phyloP scores from a whole-genome alignment of 257 asterid genomes.

The Capsicum baccatum region DNA sequence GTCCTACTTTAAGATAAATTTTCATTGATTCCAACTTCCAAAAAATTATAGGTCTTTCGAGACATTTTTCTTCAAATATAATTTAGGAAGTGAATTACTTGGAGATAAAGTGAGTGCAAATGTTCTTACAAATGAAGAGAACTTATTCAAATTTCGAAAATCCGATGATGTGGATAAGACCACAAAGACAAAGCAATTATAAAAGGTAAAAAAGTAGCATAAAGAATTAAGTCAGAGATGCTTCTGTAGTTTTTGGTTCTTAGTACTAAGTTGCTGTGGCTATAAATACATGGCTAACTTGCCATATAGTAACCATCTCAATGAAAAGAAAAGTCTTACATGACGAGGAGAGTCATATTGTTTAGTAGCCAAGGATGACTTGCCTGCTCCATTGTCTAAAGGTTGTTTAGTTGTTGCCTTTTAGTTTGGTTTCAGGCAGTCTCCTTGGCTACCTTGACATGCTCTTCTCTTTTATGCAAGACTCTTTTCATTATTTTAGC shows the following conservation, averaged over 20 bases:
- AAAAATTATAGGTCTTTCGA: not conserved
- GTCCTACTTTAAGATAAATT: not conserved
- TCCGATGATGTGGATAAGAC: not conserved
- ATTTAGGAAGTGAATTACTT: not conserved
- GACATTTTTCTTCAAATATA: not conserved
- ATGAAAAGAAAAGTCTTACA: not conserved
- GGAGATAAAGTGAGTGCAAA: not conserved
- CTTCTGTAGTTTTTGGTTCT: not conserved
- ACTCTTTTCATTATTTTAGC: too few species aligned
- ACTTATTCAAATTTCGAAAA: not conserved
- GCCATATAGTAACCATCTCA: not conserved
- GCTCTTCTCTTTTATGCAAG: not conserved
- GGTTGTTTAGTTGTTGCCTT: not conserved
- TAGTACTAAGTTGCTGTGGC: not conserved
- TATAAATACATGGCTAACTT: not conserved
- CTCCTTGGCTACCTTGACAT: constrained; percentile 5
- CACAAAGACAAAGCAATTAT: constrained; percentile 12
- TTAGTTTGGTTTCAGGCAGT: not conserved
- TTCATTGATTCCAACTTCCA: not conserved
- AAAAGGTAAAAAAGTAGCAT: not conserved
- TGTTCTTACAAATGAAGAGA: not conserved
- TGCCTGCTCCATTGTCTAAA: constrained; percentile 29
- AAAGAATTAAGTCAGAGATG: not conserved
- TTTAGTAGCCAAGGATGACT: constrained; percentile 8
- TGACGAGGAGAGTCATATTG: not conserved